These are phyloP conservation scores for Penicillium sp. DNA, from an alignment of 2,329 filamentous ascomycete genomes.

Conservation along the genomic window DNA sequence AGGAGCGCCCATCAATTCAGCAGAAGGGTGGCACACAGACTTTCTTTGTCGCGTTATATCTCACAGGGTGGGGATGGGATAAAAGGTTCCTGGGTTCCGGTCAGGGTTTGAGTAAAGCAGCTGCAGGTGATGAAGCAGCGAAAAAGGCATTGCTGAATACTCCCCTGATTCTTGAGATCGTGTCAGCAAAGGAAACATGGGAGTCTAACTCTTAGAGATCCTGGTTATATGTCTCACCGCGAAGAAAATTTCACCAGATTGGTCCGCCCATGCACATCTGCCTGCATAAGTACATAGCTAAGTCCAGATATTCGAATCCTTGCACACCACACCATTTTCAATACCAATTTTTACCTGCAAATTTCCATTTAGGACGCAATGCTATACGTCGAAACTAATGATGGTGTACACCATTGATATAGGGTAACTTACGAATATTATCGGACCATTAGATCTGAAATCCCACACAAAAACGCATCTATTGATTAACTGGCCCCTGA, in stretches of 20 bases:
- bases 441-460: too few species aligned
- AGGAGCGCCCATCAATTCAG: constrained; percentile 37
- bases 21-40: constrained; percentile 39
- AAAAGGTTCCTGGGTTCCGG: constrained; percentile 47
- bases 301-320: neutral
- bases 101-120: constrained; percentile 43
- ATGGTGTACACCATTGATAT: too few species aligned
- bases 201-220: neutral
- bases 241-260: neutral
- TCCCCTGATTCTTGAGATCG: constrained; percentile 40
- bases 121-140: constrained; percentile 48
- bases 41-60: constrained; percentile 47
- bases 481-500: too few species aligned
- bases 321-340: too few species aligned
- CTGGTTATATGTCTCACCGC: neutral
- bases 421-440: too few species aligned
- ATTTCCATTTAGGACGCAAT: too few species aligned
- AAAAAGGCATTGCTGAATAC: constrained; percentile 40
- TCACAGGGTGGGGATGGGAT: constrained; percentile 49
- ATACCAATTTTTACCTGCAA: too few species aligned
- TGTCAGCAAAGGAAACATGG: constrained; percentile 30
- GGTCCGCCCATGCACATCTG: neutral
- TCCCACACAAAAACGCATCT: too few species aligned
- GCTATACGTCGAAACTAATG: too few species aligned
- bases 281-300: neutral